phyloP scores from a whole-genome alignment of 345 rosid species.

The Draba incana region DNA sequence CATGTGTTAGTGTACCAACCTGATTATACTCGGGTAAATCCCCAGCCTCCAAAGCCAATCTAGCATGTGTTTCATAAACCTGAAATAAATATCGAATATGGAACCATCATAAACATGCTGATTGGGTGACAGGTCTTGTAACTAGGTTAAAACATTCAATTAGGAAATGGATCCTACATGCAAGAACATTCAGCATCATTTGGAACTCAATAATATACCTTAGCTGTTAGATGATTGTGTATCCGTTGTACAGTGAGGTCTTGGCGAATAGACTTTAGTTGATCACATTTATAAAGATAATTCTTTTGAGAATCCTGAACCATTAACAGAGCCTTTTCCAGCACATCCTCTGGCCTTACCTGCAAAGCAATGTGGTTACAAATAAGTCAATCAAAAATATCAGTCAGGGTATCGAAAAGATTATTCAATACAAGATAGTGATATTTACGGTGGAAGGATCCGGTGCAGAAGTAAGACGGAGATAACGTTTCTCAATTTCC shows the following conservation, averaged over 20 bases:
- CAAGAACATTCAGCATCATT: conserved; percentile 8
- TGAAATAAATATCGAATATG: conserved; percentile 44
- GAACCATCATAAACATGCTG: conserved; percentile 25
- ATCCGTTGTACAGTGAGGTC: conserved; percentile 96
- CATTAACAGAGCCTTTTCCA: conserved; percentile 87
- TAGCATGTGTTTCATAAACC: conserved; percentile 99
- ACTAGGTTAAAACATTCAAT: conserved; percentile 2
- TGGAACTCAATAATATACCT: conserved; percentile 52
- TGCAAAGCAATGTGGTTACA: conserved; percentile 42
- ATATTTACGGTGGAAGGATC: conserved; percentile 90
- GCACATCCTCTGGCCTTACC: conserved; percentile 98
- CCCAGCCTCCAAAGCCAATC: conserved; percentile 90
- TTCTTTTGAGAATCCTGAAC: conserved; percentile 86
- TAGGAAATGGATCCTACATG: conserved; percentile 29
- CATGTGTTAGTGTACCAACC: conserved; percentile 52
- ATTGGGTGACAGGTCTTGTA: conserved; percentile 7
- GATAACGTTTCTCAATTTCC: conserved; percentile 93
- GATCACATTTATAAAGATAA: conserved; percentile 95
- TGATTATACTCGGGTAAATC: conserved; percentile 97
- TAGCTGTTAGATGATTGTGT: conserved; percentile 78
- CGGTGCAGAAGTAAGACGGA: conserved; percentile 99
- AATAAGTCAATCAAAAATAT: conserved; percentile 15
- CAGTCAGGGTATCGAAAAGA: conserved; percentile 25
- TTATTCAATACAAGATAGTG: conserved; percentile 32
- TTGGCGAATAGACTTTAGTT: conserved; percentile 97